Evolutionary conservation across 257 asterid species (phyloP).

Genomic region (Scutellaria galericulata): DNA sequence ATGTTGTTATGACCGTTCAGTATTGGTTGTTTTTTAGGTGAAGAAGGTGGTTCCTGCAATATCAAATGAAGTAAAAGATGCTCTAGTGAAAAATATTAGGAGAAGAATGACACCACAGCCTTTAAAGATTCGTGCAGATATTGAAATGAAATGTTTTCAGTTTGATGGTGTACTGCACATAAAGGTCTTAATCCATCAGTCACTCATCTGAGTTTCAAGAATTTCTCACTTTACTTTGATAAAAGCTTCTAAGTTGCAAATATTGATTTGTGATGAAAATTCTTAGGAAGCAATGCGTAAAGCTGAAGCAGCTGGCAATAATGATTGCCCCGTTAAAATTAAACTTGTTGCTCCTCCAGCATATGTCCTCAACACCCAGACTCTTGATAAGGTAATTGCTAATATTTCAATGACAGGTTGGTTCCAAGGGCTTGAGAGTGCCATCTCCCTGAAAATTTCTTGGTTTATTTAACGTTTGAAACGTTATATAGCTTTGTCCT

Average conservation of each 20-base stretch:
- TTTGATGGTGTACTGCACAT: slow-evolving; percentile 97
- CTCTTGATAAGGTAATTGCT: slow-evolving; percentile 80
- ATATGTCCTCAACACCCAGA: slow-evolving; percentile 84
- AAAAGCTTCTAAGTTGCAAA: slow-evolving; percentile 10
- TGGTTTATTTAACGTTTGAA: not conserved
- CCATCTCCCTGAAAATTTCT: slow-evolving; percentile 7
- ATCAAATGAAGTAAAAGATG: slow-evolving; percentile 77
- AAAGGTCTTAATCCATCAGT: slow-evolving; percentile 55
- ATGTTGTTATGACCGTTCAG: not conserved
- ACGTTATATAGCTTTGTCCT: slow-evolving; percentile 5
- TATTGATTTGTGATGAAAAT: slow-evolving; percentile 33
- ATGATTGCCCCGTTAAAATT: slow-evolving; percentile 92
- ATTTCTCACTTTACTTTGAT: not conserved
- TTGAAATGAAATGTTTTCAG: slow-evolving; percentile 93
- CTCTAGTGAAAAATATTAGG: slow-evolving; percentile 79
- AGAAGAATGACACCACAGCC: slow-evolving; percentile 99
- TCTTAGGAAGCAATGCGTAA: slow-evolving; percentile 94
- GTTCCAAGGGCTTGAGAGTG: slow-evolving; percentile 5
- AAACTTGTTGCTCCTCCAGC: slow-evolving; percentile 95
- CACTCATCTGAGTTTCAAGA: slow-evolving; percentile 10
- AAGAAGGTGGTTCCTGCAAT: slow-evolving; percentile 86
- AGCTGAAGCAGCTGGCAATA: slow-evolving; percentile 98
- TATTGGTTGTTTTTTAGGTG: slow-evolving; percentile 49
- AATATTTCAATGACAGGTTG: slow-evolving; percentile 12
- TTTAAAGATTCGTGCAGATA: slow-evolving; percentile 84